These are phyloP conservation scores for Gyromitra esculenta DNA, from an alignment of 2,329 filamentous ascomycete species.

Conservation along the genomic window DNA sequence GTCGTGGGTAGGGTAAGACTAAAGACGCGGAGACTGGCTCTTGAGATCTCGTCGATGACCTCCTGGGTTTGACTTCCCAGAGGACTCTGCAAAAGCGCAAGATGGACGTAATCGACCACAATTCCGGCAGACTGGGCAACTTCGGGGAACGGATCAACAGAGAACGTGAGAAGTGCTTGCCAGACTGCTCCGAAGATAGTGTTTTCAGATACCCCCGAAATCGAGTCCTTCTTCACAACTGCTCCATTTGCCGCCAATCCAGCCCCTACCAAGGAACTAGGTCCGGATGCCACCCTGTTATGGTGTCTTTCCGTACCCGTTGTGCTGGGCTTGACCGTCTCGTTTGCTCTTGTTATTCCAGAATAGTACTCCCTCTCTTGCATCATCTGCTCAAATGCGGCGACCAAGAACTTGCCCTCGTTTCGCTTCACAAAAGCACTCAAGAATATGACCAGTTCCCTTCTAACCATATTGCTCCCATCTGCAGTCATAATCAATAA, in stretches of 20 bases:
- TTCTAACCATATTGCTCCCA: conserved; percentile 91
- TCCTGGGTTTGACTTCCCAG: conserved; percentile 75
- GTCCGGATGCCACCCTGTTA: conserved; percentile 55
- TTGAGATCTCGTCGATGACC: conserved; percentile 76
- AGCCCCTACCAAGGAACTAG: conserved; percentile 52
- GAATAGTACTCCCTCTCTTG: conserved; percentile 79
- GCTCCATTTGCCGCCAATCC: conserved; percentile 55
- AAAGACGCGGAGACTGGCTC: conserved; percentile 60
- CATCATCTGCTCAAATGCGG: conserved; percentile 86
- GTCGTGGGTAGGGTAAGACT: conserved; percentile 58
- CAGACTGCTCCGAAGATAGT: conserved; percentile 93
- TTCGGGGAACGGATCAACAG: conserved; percentile 93
- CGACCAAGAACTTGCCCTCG: conserved; percentile 89
- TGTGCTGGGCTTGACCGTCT: conserved; percentile 29
- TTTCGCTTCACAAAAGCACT: conserved; percentile 91
- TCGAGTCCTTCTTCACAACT: conserved; percentile 58
- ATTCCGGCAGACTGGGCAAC: conserved; percentile 84
- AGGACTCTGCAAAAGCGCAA: conserved; percentile 78
- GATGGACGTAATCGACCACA: conserved; percentile 87
- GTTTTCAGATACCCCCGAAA: conserved; percentile 77
- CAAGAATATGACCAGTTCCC: conserved; percentile 91
- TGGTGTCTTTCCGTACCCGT: conserved; percentile 46
- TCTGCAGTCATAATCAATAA: conserved; percentile 92
- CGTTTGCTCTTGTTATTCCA: conserved; percentile 61
- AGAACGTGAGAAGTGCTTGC: conserved; percentile 90